Base-by-base conservation (phyloP, 2,329 filamentous ascomycete species). In the Bipolaris sorokiniana region DNA sequence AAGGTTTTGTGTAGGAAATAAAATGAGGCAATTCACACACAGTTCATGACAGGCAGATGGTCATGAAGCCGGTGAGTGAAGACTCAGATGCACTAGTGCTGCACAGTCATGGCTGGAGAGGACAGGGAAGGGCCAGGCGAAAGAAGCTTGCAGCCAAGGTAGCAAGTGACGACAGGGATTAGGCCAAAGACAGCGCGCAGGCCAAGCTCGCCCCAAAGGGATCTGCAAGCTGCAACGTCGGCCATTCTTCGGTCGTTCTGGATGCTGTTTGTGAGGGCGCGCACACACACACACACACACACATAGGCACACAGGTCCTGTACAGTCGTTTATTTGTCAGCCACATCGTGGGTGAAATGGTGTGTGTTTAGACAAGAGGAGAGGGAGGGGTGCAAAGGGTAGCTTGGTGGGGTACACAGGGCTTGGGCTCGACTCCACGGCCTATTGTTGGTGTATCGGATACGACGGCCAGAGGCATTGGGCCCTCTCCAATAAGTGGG, bases 171-270 rank as follows among this genome's bases (percentile, higher is more conserved):
- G 46, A 50, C 50, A 40, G 48, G 54, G 55, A 62, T 62, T 44
- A 61, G 56, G 31, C 50, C 42, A 61, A 53, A 31, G 48, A 52
- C 13, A 50, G 22, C 15, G 26, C 11, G 37, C 40, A 42, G 48
- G 33, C 41, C 45, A 31, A 48, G 58, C 65, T 56, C 48, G 41
- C 57, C 57, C 65, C 51, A 67, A 52, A 57, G 56, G 54, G 66
- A 66, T 65, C 56, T 58, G 58, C 61, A 52, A 62, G 56, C 45
- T 54, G 57, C 58, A 66, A 54, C 59, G 56, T 67, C 70, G 70
- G 71, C 54, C 54, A 64, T 69, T 71, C 69, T 71, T 70, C 70
- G 70, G 70, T 50, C 38, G 58, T 65, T 68, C 63, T 63, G 56
- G 61, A 41, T 20, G 54, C 48, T 45, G 56, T 28, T 49, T 41